phyloP scores from a whole-genome alignment of 768 basidiomycete genomes.

The Amanita subjunquillea region DNA sequence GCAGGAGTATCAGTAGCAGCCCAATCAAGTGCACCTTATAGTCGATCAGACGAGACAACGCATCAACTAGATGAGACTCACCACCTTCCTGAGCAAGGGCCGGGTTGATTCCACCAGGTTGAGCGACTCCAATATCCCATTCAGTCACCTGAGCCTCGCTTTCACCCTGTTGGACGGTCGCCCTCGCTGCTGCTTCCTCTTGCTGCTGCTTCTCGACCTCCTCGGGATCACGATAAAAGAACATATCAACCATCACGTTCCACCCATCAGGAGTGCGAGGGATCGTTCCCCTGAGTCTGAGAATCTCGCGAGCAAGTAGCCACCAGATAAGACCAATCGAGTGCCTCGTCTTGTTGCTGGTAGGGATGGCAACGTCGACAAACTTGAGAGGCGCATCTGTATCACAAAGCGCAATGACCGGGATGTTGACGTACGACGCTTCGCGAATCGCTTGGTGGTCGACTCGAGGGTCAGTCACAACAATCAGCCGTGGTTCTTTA shows the following conservation, averaged over 20 bases:
- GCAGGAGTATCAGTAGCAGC: conserved; percentile 43
- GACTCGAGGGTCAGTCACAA: conserved; percentile 98
- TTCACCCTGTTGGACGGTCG: conserved; percentile 46
- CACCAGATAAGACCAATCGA: conserved; percentile 97
- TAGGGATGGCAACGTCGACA: conserved; percentile 97
- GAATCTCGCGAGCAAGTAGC: conserved; percentile 94
- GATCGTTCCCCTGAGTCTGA: conserved; percentile 90
- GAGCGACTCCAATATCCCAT: conserved; percentile 71
- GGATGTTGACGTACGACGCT: conserved; percentile 99
- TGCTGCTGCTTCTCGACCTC: conserved; percentile 98
- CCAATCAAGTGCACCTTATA: conserved; percentile 74
- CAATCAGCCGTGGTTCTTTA: conserved; percentile 98
- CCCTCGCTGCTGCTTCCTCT: conserved; percentile 85
- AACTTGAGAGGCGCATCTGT: conserved; percentile 96
- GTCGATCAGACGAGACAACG: conserved; percentile 5
- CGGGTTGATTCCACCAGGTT: conserved; percentile 69
- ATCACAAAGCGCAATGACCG: conserved; percentile 98
- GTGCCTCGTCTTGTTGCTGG: conserved; percentile 99
- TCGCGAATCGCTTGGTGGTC: conserved; percentile 99
- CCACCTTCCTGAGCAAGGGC: conserved; percentile 56
- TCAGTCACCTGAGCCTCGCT: conserved; percentile 45
- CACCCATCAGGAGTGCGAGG: conserved; percentile 87
- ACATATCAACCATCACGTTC: conserved; percentile 99
- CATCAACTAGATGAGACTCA: conserved; percentile 16
- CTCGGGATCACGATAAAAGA: conserved; percentile 99